Evolutionary conservation across 108 stramenopile species (phyloP).

Genomic region (Fragilaria crotonensis): DNA sequence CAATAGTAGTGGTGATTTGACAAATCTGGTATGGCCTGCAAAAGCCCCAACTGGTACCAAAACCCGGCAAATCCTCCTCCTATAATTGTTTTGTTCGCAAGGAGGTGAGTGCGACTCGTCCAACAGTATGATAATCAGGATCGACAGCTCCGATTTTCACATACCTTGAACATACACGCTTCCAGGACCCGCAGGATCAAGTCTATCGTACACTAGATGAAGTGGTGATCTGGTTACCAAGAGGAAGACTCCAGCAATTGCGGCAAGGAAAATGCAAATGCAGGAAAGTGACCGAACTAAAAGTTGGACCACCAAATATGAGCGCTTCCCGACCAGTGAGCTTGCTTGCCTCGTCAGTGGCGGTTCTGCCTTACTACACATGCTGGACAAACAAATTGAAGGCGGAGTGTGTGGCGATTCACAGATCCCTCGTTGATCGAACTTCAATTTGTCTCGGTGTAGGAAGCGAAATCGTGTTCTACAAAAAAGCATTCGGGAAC

Average conservation of each 20-base stretch:
- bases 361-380: too few species aligned
- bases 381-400: too few species aligned
- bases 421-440: too few species aligned
- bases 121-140: not conserved
- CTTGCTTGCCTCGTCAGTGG: too few species aligned
- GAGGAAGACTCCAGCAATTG: not conserved
- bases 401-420: too few species aligned
- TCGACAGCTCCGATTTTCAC: not conserved
- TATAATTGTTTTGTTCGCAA: not conserved
- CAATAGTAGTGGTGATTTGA: constrained; percentile 21
- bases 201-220: constrained; percentile 11
- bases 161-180: constrained; percentile 16
- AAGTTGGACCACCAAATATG: too few species aligned
- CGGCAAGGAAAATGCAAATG: not conserved
- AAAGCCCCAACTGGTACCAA: constrained; percentile 24
- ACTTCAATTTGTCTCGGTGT: too few species aligned
- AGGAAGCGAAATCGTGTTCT: too few species aligned
- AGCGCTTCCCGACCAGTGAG: too few species aligned
- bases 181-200: constrained; percentile 11
- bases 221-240: constrained; percentile 4
- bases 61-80: constrained; percentile 23
- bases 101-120: not conserved
- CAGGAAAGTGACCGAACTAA: not conserved
- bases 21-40: constrained; percentile 11
- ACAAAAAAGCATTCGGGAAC: too few species aligned